A percentile compares a stretch with the other conserved stretches of the same genome.
Evolutionary conservation across 2,329 filamentous ascomycete species (phyloP).

Genomic region (Fusarium hainanense): DNA sequence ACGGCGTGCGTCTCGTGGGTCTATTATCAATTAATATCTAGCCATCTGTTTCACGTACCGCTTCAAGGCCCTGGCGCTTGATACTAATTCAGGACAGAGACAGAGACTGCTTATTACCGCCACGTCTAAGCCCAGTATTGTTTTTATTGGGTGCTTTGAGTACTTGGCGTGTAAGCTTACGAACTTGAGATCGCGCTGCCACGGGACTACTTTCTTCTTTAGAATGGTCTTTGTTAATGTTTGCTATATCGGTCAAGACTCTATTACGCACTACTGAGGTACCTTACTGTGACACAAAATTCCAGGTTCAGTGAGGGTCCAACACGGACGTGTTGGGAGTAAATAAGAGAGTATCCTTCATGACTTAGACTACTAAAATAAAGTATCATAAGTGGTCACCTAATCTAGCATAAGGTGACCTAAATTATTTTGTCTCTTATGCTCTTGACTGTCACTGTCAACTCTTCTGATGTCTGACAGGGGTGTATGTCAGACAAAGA

Average conservation of each 20-base stretch:
- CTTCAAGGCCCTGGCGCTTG: constrained; percentile 22
- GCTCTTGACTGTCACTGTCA: not conserved
- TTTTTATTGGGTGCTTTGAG: not conserved
- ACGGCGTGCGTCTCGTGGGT: constrained; percentile 17
- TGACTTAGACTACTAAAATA: not conserved
- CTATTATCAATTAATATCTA: constrained; percentile 37
- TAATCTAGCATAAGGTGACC: not conserved
- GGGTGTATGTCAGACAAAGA: not conserved
- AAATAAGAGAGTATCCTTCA: not conserved
- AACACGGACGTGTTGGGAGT: constrained; percentile 15
- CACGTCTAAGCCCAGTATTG: not conserved
- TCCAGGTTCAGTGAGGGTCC: constrained; percentile 5
- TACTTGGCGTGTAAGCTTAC: not conserved
- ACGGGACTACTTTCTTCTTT: constrained; percentile 19
- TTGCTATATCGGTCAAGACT: constrained; percentile 5
- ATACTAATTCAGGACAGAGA: not conserved
- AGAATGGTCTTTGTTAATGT: constrained; percentile 1
- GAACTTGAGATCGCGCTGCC: constrained; percentile 11
- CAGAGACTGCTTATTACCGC: constrained; percentile 3
- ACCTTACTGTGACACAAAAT: not conserved
- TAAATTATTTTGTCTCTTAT: not conserved
- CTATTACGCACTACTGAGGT: not conserved
- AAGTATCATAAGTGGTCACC: not conserved
- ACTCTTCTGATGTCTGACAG: not conserved
- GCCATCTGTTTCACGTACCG: constrained; percentile 26